phyloP scores from a whole-genome alignment of 179 eudicot species.

The Drosera spatulata region DNA sequence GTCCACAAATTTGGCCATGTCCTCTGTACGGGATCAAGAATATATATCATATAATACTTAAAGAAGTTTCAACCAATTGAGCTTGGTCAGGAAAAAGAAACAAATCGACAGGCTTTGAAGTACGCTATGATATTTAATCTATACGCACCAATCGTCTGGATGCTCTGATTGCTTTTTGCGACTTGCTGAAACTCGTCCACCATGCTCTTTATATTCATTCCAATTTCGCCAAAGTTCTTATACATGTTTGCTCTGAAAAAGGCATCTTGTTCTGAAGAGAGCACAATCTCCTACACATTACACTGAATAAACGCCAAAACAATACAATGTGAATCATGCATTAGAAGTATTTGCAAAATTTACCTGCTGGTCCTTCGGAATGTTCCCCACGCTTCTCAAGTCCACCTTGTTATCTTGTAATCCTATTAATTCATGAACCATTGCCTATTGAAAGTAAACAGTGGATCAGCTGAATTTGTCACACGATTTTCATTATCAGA shows the following conservation, averaged over 20 bases:
- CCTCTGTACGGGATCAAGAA: constrained; percentile 43
- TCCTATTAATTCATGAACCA: constrained; percentile 88
- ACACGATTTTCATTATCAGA: background rate
- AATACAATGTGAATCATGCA: background rate
- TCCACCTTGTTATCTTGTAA: constrained; percentile 88
- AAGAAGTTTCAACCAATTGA: no score
- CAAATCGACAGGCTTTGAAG: background rate
- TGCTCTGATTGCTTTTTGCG: constrained; percentile 83
- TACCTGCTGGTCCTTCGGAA: constrained; percentile 82
- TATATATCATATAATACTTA: background rate
- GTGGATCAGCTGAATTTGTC: constrained; percentile 13
- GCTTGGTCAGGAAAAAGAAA: no score
- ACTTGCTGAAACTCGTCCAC: constrained; percentile 93
- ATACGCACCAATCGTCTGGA: constrained; percentile 76
- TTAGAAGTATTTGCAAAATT: constrained; percentile 3
- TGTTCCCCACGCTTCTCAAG: constrained; percentile 49
- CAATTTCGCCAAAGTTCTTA: constrained; percentile 90
- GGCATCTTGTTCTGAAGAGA: constrained; percentile 86
- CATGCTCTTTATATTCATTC: constrained; percentile 83
- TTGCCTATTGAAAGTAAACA: constrained; percentile 41
- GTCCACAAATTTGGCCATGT: constrained; percentile 96
- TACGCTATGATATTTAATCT: background rate
- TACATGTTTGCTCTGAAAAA: constrained; percentile 87
- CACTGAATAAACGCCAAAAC: background rate
- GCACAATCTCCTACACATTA: constrained; percentile 62